These are phyloP conservation scores for Rugosomyces carneus DNA, from an alignment of 1,284 basidiomycete species.

Conservation along the genomic window DNA sequence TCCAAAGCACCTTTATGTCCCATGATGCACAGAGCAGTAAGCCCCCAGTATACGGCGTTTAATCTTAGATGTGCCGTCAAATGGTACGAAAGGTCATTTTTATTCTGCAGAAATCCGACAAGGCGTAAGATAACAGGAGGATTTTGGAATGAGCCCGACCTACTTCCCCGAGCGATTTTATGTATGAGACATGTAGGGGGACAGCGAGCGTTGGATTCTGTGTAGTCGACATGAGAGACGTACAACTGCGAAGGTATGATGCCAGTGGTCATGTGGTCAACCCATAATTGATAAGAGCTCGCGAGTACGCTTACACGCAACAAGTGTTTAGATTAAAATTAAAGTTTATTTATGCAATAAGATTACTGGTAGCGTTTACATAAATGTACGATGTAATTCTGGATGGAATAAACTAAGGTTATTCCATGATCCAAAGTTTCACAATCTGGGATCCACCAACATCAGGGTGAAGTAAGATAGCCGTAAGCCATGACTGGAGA, in stretches of 20 bases:
- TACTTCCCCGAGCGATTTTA: slow-evolving; percentile 68
- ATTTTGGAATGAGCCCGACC: slow-evolving; percentile 6
- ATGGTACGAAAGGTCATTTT: slow-evolving; percentile 88
- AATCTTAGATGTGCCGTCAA: slow-evolving; percentile 90
- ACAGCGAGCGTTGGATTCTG: slow-evolving; percentile 15
- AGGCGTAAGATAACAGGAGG: not conserved
- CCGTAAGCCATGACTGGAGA: slow-evolving; percentile 63
- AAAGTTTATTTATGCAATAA: too few relatives aligned
- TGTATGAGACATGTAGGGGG: slow-evolving; percentile 68
- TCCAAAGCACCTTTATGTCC: slow-evolving; percentile 72
- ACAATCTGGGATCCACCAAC: slow-evolving; percentile 59
- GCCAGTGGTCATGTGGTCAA: too few relatives aligned
- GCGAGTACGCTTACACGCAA: too few relatives aligned
- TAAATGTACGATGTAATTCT: not conserved
- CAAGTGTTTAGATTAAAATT: too few relatives aligned
- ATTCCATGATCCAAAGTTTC: slow-evolving; percentile 60
- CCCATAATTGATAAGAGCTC: too few relatives aligned
- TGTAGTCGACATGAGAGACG: not conserved
- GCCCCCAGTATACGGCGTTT: slow-evolving; percentile 97
- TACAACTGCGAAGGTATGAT: too few relatives aligned
- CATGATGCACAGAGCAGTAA: slow-evolving; percentile 84
- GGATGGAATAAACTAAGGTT: not conserved
- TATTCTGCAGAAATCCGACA: slow-evolving; percentile 44
- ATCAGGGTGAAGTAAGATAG: slow-evolving; percentile 66
- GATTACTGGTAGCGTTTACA: not conserved